Evolutionary conservation across 768 basidiomycete genomes (phyloP).

Genomic region (Rhizopogon rudus): DNA sequence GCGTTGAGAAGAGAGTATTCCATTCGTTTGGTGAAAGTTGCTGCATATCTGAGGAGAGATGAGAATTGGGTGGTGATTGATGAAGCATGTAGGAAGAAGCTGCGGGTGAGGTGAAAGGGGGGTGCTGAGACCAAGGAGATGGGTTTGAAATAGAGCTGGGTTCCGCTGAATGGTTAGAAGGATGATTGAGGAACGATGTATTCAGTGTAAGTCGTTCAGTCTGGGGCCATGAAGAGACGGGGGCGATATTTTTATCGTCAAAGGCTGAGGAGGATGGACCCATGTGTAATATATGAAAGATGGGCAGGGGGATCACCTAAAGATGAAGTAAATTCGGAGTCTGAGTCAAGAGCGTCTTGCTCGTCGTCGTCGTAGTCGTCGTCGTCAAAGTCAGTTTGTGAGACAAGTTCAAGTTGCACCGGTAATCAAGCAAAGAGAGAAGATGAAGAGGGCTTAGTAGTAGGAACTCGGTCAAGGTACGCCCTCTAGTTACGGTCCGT

Average conservation of each 20-base stretch:
- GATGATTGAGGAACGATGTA: slow-evolving; percentile 23
- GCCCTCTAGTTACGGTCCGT: slow-evolving; percentile 8
- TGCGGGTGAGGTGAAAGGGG: slow-evolving; percentile 14
- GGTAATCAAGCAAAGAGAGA: slow-evolving; percentile 1
- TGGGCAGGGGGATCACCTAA: slow-evolving; percentile 1
- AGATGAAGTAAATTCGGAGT: background rate
- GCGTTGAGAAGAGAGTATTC: slow-evolving; percentile 54
- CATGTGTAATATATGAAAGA: slow-evolving; percentile 18
- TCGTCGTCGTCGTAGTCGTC: no score
- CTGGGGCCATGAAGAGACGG: slow-evolving; percentile 26
- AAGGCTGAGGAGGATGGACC: slow-evolving; percentile 26
- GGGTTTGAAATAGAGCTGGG: slow-evolving; percentile 24
- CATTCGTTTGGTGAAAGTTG: slow-evolving; percentile 36
- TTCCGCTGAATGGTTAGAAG: slow-evolving; percentile 21
- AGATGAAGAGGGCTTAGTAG: slow-evolving; percentile 7
- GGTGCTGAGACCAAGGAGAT: slow-evolving; percentile 34
- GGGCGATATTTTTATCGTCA: slow-evolving; percentile 17
- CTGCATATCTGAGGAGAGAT: slow-evolving; percentile 18
- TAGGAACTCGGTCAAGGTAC: background rate
- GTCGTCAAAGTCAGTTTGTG: no score
- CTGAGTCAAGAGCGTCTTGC: no score
- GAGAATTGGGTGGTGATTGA: slow-evolving; percentile 6
- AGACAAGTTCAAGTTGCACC: no score
- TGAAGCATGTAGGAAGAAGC: slow-evolving; percentile 15
- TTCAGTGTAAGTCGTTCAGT: slow-evolving; percentile 32